These are phyloP conservation scores for Albugo laibachii DNA, from an alignment of 352 stramenopile genomes.

Conservation along the genomic window DNA sequence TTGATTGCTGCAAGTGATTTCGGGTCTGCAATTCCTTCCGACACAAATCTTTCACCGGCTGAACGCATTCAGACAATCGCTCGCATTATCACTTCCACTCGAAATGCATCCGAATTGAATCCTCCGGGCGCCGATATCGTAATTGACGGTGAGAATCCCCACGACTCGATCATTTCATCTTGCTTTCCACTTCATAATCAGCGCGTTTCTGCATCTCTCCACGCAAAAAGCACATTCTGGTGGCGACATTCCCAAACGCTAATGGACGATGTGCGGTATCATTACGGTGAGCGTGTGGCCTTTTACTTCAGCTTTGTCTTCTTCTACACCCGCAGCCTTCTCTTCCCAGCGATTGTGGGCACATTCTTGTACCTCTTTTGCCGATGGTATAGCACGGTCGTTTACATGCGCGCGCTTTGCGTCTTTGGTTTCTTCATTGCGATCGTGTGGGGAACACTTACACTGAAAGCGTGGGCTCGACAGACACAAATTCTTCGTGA, in stretches of 20 bases:
- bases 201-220: slow-evolving; percentile 40
- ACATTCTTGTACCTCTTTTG: slow-evolving; percentile 44
- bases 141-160: slow-evolving; percentile 53
- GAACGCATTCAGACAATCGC: slow-evolving; percentile 72
- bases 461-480: slow-evolving; percentile 54
- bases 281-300: slow-evolving; percentile 66
- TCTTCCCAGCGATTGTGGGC: slow-evolving; percentile 34
- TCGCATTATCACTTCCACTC: slow-evolving; percentile 67
- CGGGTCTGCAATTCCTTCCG: slow-evolving; percentile 20
- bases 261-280: slow-evolving; percentile 64
- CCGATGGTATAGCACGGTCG: slow-evolving; percentile 40
- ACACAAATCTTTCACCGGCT: slow-evolving; percentile 60
- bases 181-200: slow-evolving; percentile 77
- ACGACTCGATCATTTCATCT: slow-evolving; percentile 48
- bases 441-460: slow-evolving; percentile 56
- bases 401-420: slow-evolving; percentile 60
- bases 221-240: slow-evolving; percentile 51
- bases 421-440: slow-evolving; percentile 63
- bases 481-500: slow-evolving; percentile 71
- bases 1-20: slow-evolving; percentile 63
- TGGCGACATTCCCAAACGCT: slow-evolving; percentile 63
- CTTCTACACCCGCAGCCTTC: slow-evolving; percentile 62
- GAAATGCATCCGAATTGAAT: slow-evolving; percentile 46
- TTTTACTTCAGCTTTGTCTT: slow-evolving; percentile 79
- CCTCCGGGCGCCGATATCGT: slow-evolving; percentile 58